phyloP scores from a whole-genome alignment of 225 moss, liverwort and hornwort species.

The Takakia lepidozioides region DNA sequence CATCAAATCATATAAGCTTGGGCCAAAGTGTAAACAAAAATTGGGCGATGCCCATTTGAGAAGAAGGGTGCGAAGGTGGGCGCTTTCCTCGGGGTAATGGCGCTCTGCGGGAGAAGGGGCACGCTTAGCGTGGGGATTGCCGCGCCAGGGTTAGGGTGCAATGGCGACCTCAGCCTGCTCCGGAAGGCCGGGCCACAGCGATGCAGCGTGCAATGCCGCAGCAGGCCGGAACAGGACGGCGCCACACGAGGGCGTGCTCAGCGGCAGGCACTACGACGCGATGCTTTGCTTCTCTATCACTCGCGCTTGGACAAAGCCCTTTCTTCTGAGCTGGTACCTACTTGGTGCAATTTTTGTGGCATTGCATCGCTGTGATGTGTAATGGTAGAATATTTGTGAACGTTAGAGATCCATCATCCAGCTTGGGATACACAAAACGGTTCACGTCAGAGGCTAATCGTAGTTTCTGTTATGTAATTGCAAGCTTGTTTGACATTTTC shows the following conservation, averaged over 20 bases:
- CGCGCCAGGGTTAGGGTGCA: constrained; percentile 14
- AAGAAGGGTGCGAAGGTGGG: background rate
- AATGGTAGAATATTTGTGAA: too few relatives aligned
- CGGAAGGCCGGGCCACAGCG: constrained; percentile 11
- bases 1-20: too few relatives aligned
- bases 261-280: constrained; percentile 70
- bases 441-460: too few relatives aligned
- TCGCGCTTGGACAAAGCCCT: constrained; percentile 61
- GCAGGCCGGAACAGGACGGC: constrained; percentile 40
- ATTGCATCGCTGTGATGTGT: background rate
- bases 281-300: constrained; percentile 58
- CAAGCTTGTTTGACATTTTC: background rate
- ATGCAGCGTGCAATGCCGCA: constrained; percentile 55
- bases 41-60: too few relatives aligned
- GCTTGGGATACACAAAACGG: too few relatives aligned
- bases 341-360: background rate
- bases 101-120: constrained; percentile 18
- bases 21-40: too few relatives aligned
- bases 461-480: background rate
- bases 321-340: constrained; percentile 63
- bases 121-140: too few relatives aligned
- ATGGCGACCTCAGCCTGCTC: constrained; percentile 4
- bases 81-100: constrained; percentile 14
- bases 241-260: constrained; percentile 71
- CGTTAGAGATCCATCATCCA: too few relatives aligned